Evolutionary conservation across 2,329 filamentous ascomycete species (phyloP), one percentile per base, ranked within the genome.

Genomic region (Trichoderma sp.): DNA sequence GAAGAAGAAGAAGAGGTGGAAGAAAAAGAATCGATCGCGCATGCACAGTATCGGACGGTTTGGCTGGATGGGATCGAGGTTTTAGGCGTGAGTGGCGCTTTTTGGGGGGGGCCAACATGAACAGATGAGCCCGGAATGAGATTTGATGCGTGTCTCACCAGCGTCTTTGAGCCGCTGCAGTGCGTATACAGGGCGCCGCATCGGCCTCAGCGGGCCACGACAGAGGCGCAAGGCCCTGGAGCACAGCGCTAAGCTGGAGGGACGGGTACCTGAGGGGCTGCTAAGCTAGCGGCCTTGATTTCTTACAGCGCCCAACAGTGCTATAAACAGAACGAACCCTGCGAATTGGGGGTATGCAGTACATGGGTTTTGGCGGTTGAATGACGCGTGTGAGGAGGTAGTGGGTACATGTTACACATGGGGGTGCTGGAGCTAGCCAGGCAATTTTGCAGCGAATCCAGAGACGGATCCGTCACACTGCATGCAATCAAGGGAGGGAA

Each of bases 171-270:
- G n/a, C 13, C 22, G 17, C 35, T 54, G 60, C 34, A 45, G 61
- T 53, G 61, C 50, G 50, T 52, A 34, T 64, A 45, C 50, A 64
- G 61, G 50, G 61, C 61, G 50, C 48, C 50, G 61, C 61, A 64
- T 45, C 61, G 61, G 61, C 34, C 32, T 45, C 35, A 45, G 61
- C 61, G 39, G 57, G 25, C 39, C 61, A 56, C 50, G 27, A 64
- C 50, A 64, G 61, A 56, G 61, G 61, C 61, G 61, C 61, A 64
- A 64, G 52, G 61, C 61, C 35, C 61, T 64, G 61, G 61, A 64
- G 61, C 37, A 25, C 35, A 45, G 52, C 58, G 32, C 50, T 45
- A 45, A 5, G 48, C 61, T 42, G 60, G 60, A 53, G 59, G 59
- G 60, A 56, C 50, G 61, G 61, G 61, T 64, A 64, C 61, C 61